Evolutionary conservation across 371 early-diverging fungal genomes (phyloP), one percentile per base, ranked within the genome.

Genomic region (Saksenaea vasiformis): DNA sequence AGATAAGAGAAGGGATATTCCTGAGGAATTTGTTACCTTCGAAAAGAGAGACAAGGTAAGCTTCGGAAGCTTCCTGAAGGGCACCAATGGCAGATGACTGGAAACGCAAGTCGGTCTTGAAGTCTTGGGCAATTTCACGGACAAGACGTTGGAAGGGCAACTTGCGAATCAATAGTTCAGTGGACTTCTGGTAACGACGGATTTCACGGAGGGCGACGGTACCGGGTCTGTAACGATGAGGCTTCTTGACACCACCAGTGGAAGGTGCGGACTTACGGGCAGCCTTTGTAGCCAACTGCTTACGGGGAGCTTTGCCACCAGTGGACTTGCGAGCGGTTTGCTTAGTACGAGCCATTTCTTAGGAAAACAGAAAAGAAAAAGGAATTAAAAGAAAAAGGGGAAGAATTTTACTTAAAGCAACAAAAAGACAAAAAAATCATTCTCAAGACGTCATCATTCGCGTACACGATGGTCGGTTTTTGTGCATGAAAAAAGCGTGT

Each of bases 241-340:
- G 92, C 85, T 91, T 91, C 87, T 91, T 91, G 75, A 86, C 82
- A 67, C 82, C 82, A 74, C 82, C 82, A 47, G 79, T 77, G 27
- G 78, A 74, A 62, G 82, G 82, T 19, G 82, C 82, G 61, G 78
- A 77, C 74, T 82, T 82, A 71, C 84, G 84, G 27, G 82, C 82
- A 44, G 98, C 95, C 90, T 99, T 98, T 77, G 97, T 96, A 72
- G 97, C 96, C 62, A 99, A 85, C 83, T 97, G 97, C 87, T 98
- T 98, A 80, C 95, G 89, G 63, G 99, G 98, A 41, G 95, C 94
- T 85, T 99, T 99, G 77, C 99, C 98, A 78, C 99, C 99, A 70
- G 98, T 97, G 60, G 97, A 95, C 85, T 99, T 99, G 83, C 98
- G 94, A 74, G 99, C 98, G 70, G 98, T 98, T 85, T 98, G 97